These are phyloP conservation scores for Acer negundo DNA, from an alignment of 345 rosid species.

Conservation along the genomic window DNA sequence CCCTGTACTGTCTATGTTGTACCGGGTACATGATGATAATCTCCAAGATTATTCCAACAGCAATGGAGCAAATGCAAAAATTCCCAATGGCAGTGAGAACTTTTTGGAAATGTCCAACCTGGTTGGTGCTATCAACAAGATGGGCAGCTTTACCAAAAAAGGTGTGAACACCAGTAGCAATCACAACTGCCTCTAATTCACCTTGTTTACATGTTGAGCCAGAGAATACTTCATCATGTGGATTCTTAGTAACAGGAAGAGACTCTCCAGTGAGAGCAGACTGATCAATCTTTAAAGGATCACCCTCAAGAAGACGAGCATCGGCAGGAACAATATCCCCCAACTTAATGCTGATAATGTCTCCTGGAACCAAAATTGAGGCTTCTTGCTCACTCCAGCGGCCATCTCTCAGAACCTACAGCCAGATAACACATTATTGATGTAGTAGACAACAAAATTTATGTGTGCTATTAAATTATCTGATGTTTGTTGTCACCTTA, in stretches of 20 bases:
- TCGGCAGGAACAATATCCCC: conserved; percentile 95
- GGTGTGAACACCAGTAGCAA: conserved; percentile 93
- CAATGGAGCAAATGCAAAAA: conserved; percentile 92
- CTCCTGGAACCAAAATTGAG: conserved; percentile 88
- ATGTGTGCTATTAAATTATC: background rate
- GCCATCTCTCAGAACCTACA: conserved; percentile 80
- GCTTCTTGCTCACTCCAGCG: conserved; percentile 93
- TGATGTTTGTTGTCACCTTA: conserved; percentile 46
- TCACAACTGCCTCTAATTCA: conserved; percentile 85
- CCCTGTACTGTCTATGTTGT: conserved; percentile 69
- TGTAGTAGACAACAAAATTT: background rate
- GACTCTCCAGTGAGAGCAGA: conserved; percentile 97
- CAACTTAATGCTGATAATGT: conserved; percentile 76
- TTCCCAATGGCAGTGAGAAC: conserved; percentile 89
- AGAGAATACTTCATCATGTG: conserved; percentile 84
- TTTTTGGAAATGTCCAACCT: conserved; percentile 89
- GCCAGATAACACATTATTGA: background rate
- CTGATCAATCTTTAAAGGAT: conserved; percentile 89
- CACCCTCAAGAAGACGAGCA: conserved; percentile 95
- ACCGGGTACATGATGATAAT: conserved; percentile 79
- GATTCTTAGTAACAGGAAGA: conserved; percentile 73
- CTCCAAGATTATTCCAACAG: conserved; percentile 64
- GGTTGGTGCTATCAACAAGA: conserved; percentile 85
- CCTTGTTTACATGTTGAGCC: conserved; percentile 95
- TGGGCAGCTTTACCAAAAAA: conserved; percentile 98